Conservation (phyloP, 163 green algal species). For the Botryococcus braunii region DNA sequence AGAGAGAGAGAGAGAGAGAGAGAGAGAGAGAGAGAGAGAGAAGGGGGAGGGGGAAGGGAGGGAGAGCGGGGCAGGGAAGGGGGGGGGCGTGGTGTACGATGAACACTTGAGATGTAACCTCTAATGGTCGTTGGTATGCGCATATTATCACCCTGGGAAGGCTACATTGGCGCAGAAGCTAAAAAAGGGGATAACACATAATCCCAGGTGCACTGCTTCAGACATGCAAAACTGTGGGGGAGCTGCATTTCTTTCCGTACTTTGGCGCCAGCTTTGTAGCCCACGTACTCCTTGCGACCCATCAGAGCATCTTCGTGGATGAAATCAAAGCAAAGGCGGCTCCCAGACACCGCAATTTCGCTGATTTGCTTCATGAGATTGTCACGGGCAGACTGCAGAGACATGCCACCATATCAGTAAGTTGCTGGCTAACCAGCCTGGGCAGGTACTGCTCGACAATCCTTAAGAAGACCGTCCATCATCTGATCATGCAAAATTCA, state of each 20-base stretch:
- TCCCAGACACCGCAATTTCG: slow-evolving; percentile 26
- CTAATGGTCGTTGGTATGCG: not conserved
- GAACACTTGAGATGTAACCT: not conserved
- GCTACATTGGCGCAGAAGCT: no score
- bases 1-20: no score
- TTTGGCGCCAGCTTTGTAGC: slow-evolving; percentile 28
- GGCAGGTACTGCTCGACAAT: no score
- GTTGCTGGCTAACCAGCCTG: no score
- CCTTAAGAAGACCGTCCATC: no score
- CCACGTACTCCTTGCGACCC: slow-evolving; percentile 21
- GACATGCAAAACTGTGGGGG: not conserved
- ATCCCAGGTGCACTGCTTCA: no score
- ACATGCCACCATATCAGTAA: not conserved
- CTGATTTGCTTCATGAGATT: slow-evolving; percentile 27
- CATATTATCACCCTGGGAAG: not conserved
- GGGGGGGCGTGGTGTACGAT: no score
- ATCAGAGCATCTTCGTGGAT: slow-evolving; percentile 28
- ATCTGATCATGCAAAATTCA: no score
- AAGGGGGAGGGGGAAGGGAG: no score
- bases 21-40: no score
- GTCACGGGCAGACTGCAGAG: slow-evolving; percentile 17
- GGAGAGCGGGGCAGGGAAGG: no score
- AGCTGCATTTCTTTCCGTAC: slow-evolving; percentile 1
- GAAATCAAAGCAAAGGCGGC: slow-evolving; percentile 44
- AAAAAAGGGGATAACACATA: no score